Base-by-base conservation (phyloP, 495 filamentous ascomycete species). In the Aspergillus diversus region DNA sequence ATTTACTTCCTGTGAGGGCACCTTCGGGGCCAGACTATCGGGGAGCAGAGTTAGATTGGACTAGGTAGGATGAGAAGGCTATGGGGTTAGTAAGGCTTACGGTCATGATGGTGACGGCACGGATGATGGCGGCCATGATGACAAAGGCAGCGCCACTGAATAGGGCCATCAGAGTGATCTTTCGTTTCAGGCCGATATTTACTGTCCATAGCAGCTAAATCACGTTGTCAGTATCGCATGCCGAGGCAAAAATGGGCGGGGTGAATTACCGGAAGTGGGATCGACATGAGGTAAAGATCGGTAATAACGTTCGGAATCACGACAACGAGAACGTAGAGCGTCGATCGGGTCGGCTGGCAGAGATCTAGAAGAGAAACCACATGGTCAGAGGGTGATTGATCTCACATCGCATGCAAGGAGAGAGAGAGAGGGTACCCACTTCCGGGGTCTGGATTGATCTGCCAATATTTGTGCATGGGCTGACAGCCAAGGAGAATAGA, bases 381-480 rank as follows among this genome's bases (percentile, higher is more conserved):
- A 68, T 73, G 63, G 57, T 70, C 43, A 63, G 59, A 47, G 2
- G 27, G 21, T 2, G 7, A 33, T 55, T 47, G 31, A 17, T 39
- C 32, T 11, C 54, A 15, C 9, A 43, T 43, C 39, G 5, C 4
- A n/a, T 17, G 35, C 21, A 5, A 39, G 13, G 49, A 46, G 9
- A 17, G 16, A 13, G 12, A 1, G 33, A 8, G 43, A 57, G 27
- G 46, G 34, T 61, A 56, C 75, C 59, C 71, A 83, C 82, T 83
- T 86, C 85, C 84, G 13, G 85, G 85, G 46, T 82, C 61, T 17
- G 85, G 85, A 56, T 83, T 62, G 33, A 87, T 86, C 66, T 87
- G 84, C 83, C 83, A 87, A 33, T 84, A 81, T 27, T 80, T 81
- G 50, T 80, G 51, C 66, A 84, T 75, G 6, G 85, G 84, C 34